A percentile compares a stretch with the other conserved stretches of the same genome.
Evolutionary conservation across 2,329 filamentous ascomycete genomes (phyloP).

Genomic region (Cladosporium sphaerospermum): DNA sequence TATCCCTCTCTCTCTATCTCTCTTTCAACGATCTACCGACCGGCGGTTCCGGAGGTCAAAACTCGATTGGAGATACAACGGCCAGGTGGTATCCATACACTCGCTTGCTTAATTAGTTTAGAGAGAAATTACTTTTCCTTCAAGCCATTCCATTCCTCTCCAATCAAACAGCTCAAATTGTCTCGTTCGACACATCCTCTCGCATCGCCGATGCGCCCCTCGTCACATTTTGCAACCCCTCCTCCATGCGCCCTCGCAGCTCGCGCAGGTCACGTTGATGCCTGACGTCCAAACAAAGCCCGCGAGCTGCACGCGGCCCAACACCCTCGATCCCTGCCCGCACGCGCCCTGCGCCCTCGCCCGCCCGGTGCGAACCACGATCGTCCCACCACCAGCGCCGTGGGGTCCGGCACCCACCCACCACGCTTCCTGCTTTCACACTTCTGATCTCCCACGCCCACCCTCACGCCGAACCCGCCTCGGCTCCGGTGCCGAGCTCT

Average conservation of each 20-base stretch:
- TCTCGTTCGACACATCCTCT: background rate
- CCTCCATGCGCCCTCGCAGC: background rate
- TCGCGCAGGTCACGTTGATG: background rate
- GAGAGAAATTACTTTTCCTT: background rate
- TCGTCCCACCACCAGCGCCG: no score
- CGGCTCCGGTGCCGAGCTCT: no score
- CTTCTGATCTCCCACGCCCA: no score
- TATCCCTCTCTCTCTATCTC: background rate
- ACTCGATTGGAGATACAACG: slow-evolving; percentile 3
- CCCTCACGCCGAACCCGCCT: no score
- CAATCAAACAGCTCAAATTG: slow-evolving; percentile 1
- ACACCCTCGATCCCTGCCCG: slow-evolving; percentile 2
- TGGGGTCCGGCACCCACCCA: no score
- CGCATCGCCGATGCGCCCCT: background rate
- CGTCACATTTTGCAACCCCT: background rate
- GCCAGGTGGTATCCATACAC: slow-evolving; percentile 1
- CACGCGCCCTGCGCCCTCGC: background rate
- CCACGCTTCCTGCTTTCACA: no score
- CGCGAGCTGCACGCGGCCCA: background rate
- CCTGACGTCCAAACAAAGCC: slow-evolving; percentile 6
- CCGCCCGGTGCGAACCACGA: no score
- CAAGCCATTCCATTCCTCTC: background rate
- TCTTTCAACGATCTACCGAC: background rate
- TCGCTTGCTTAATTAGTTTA: slow-evolving; percentile 9
- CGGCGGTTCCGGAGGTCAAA: background rate